Conservation (phyloP, 2,329 filamentous ascomycete genomes). For the Sarocladium kiliense region DNA sequence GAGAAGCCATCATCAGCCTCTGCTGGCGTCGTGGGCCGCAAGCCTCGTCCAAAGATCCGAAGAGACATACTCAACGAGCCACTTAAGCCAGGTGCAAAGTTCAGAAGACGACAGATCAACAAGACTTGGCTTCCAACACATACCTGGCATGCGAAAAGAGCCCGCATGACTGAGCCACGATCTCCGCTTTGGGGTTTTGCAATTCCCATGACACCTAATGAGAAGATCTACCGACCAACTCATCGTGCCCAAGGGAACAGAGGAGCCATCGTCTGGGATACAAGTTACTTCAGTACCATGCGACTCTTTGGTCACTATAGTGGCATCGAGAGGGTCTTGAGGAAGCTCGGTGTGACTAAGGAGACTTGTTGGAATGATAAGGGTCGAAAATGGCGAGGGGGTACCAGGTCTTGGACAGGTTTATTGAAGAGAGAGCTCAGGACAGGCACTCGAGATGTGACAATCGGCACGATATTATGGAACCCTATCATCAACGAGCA, state of each 20-base stretch:
- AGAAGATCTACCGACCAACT: conserved; percentile 84
- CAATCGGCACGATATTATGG: conserved; percentile 73
- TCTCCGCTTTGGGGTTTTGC: conserved; percentile 87
- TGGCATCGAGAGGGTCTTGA: conserved; percentile 63
- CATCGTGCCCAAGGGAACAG: conserved; percentile 72
- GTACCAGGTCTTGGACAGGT: conserved; percentile 44
- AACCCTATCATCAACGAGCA: conserved; percentile 39
- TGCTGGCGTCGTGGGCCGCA: conserved; percentile 16
- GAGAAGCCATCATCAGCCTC: neutral
- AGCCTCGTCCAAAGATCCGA: conserved; percentile 60
- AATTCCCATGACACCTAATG: conserved; percentile 76
- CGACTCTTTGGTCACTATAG: conserved; percentile 62
- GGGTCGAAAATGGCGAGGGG: conserved; percentile 65
- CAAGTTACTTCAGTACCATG: conserved; percentile 89
- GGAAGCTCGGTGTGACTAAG: conserved; percentile 56
- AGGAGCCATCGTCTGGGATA: conserved; percentile 85
- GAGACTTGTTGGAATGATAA: conserved; percentile 57
- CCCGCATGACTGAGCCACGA: conserved; percentile 76
- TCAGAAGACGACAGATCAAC: conserved; percentile 75
- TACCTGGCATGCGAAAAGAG: conserved; percentile 87
- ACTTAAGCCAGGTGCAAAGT: conserved; percentile 55
- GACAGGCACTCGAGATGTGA: conserved; percentile 56
- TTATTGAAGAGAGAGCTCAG: conserved; percentile 44
- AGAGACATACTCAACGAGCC: conserved; percentile 63
- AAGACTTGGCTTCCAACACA: conserved; percentile 97